Conservation (phyloP, 129 eudicot species). For the Dittrichia graveolens region DNA sequence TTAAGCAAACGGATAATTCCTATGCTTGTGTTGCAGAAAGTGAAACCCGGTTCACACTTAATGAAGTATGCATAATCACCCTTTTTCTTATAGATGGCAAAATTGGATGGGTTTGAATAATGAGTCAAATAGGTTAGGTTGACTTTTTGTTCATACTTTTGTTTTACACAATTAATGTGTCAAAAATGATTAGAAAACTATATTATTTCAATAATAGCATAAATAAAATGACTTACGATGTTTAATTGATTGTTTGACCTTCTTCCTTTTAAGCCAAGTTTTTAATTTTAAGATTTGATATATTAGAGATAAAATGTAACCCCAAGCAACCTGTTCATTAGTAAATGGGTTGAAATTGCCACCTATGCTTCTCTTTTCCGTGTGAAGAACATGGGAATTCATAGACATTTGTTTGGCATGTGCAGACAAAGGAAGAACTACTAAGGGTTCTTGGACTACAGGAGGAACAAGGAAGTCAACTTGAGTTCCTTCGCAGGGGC, state of each 20-base stretch:
- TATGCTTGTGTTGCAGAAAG: constrained; percentile 95
- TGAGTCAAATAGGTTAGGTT: constrained; percentile 1
- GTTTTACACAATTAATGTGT: not conserved
- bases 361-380: not conserved
- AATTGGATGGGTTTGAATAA: not conserved
- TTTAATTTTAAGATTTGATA: not conserved
- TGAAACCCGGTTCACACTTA: constrained; percentile 82
- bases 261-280: not conserved
- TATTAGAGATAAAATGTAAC: not conserved
- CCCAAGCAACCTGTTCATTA: not conserved
- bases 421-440: constrained; percentile 94
- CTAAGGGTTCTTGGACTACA: constrained; percentile 90
- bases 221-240: not conserved
- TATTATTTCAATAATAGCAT: not conserved
- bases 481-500: constrained; percentile 95
- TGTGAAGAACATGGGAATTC: not conserved
- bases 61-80: constrained; percentile 57
- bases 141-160: not conserved
- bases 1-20: constrained; percentile 88
- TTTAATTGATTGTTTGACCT: not conserved
- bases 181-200: not conserved
- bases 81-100: not conserved
- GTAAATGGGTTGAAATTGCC: too few relatives aligned
- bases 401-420: constrained; percentile 20
- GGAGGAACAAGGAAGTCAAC: constrained; percentile 96